Base-by-base conservation (phyloP, 352 stramenopile genomes). In the Hyaloperonospora arabidopsidis region DNA sequence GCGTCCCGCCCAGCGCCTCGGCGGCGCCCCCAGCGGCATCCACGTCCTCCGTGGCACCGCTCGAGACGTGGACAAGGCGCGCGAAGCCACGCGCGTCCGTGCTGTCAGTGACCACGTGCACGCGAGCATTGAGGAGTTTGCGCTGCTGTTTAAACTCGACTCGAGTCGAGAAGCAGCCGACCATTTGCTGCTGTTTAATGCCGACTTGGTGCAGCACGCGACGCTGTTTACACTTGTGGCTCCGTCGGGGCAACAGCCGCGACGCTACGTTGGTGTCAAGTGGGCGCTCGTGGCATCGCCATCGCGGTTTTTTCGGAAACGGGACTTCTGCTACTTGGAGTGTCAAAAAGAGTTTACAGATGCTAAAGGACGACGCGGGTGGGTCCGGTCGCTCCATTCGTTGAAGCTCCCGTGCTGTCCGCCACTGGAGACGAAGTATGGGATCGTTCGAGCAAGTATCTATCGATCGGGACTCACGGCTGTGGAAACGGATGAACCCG, bases 311-410 rank as follows among this genome's bases (percentile, higher is more conserved):
- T 93, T 90, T 41, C 67, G 79, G 13, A 82, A 86, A 52, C 64
- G 80, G 49, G 83, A 93, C 45, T 89, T 93, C 21, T 93, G 83
- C 58, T 93, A 87, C 60, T 55, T 88, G 17, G 83, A 94, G 69
- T 92, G 79, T 54, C 84, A 94, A 47, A 80, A 94, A 65, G 84
- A 89, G 67, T 94, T 94, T 45, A 82, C 87, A 2, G 84, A 94
- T 63, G 79, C 81, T 19, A 69, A 60, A 28, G 84, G 84, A 15
- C 57, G 74, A n/a, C 51, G 70, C 1, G 77, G 77, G 10, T 87
- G 73, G 72, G 77, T 83, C 17, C 46, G 73, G 11, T 68, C 59
- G n/a, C 56, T 86, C 39, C 72, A 83, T 53, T 86, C 74, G 32
- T 63, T 87, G 52, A 77, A 77, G 32, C 45, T 87, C 43, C 72